A percentile compares a stretch with the other conserved stretches of the same genome.
Evolutionary conservation across 805 yeast species (phyloP).

Genomic region (Starmerella khaoyaiensis): DNA sequence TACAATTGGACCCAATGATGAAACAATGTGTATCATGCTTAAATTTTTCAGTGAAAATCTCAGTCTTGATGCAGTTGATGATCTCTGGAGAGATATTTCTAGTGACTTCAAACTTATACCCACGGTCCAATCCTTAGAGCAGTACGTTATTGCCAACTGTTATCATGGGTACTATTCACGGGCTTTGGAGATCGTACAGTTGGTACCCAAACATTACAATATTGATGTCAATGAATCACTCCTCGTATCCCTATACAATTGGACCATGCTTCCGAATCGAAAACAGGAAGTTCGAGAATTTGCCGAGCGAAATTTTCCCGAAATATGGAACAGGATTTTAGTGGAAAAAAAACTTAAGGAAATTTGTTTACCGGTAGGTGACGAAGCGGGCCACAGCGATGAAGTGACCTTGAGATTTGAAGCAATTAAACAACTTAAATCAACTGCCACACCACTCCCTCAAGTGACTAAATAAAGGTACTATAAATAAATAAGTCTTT

Average conservation of each 20-base stretch:
- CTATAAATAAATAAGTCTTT: background rate
- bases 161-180: slow-evolving; percentile 47
- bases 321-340: slow-evolving; percentile 32
- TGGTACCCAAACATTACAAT: slow-evolving; percentile 30
- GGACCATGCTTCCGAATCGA: slow-evolving; percentile 32
- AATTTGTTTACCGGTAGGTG: slow-evolving; percentile 24
- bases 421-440: slow-evolving; percentile 21
- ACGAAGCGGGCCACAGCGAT: slow-evolving; percentile 23
- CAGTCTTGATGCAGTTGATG: slow-evolving; percentile 42
- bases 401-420: slow-evolving; percentile 20
- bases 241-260: slow-evolving; percentile 31
- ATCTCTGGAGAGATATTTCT: slow-evolving; percentile 50
- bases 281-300: slow-evolving; percentile 31
- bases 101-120: slow-evolving; percentile 39
- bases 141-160: slow-evolving; percentile 56
- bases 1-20: slow-evolving; percentile 37
- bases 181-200: slow-evolving; percentile 41
- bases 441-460: no score
- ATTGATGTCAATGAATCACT: slow-evolving; percentile 21
- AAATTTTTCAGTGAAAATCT: slow-evolving; percentile 43
- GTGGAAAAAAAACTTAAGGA: slow-evolving; percentile 25
- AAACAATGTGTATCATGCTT: slow-evolving; percentile 54
- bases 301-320: slow-evolving; percentile 29
- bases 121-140: slow-evolving; percentile 39
- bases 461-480: background rate